Evolutionary conservation across 163 green algal genomes (phyloP).

Genomic region (Scenedesmus sp.): DNA sequence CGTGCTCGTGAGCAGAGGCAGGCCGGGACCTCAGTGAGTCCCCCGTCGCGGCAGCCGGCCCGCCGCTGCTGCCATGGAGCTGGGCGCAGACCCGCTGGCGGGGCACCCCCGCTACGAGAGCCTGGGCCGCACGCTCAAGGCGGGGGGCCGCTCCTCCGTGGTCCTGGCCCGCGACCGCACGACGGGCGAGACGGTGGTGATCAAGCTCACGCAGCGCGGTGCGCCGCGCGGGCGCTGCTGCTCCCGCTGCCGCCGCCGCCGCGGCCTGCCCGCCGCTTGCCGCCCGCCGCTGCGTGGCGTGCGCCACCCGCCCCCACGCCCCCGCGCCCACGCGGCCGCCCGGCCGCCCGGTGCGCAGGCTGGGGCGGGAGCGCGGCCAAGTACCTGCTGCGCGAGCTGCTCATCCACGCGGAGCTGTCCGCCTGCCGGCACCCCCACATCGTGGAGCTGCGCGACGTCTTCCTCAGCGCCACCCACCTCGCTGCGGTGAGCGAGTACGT

Average conservation of each 20-base stretch:
- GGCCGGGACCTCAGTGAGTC: no score
- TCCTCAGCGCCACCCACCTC: slow-evolving; percentile 57
- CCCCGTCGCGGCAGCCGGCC: no score
- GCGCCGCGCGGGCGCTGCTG: slow-evolving; percentile 17
- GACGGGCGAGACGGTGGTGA: slow-evolving; percentile 56
- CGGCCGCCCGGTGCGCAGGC: no score
- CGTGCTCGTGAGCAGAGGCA: no score
- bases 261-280: not conserved
- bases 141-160: slow-evolving; percentile 42
- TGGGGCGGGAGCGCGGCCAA: slow-evolving; percentile 54
- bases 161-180: slow-evolving; percentile 53
- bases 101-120: slow-evolving; percentile 45
- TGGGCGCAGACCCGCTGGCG: slow-evolving; percentile 36
- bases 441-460: slow-evolving; percentile 65
- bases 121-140: slow-evolving; percentile 47
- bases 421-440: slow-evolving; percentile 75
- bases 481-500: slow-evolving; percentile 71
- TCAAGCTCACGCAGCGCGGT: slow-evolving; percentile 62
- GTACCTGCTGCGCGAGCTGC: slow-evolving; percentile 65
- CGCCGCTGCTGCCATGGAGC: not conserved
- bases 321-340: no score
- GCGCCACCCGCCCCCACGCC: not conserved
- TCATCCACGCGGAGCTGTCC: slow-evolving; percentile 74
- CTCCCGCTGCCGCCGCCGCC: not conserved
- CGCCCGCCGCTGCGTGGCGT: not conserved